Evolutionary conservation across 164 flowering plant species (phyloP), one percentile per base, ranked within the genome.

Genomic region (Tetrastigma voinierianum): DNA sequence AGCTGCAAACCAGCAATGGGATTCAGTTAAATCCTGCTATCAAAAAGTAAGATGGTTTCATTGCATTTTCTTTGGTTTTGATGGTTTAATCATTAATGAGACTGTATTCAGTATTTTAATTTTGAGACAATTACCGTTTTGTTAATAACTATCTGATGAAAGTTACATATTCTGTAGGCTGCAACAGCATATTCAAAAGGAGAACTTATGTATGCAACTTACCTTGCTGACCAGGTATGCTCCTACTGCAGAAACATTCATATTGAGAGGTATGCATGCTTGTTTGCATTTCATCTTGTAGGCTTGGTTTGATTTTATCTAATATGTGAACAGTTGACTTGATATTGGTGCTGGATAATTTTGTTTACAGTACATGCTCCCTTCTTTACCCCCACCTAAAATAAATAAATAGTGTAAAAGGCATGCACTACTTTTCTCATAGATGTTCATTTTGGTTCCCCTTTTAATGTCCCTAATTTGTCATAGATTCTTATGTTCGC

Each of bases 191-290:
- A 80, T 81, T 71, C 97, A 69, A 87, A 72, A 66, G 95, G 97
- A 65, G 71, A 84, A 40, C 61, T 71, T 72, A 74, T 46, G 0
- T 72, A 86, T 80, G 97, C 98, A 51, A 66, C 93, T 63, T 84
- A 87, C 71, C 89, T 89, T 65, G 86, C 97, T 67, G 96, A 91
- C 17, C 85, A 90, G 96, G 98, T 93, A 54, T 72, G 51, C 46
- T 48, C 40, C 47, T 55, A 14, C 21, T 54, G 14, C 21, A 17
- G 45, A 13, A 44, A 51, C 12, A 57, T 64, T 51, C 45, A 17
- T 3, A 7, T 21, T 2, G 14, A 21, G 15, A 43, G 19, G 48
- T 48, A 10, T 46, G 64, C 23, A 19, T 61, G 25, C 18, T 12
- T 57, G 60, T 14, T 12, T 14, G 19, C 13, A 14, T 43, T 6